Percentiles rank a stretch among this genome's conserved stretches.
Evolutionary conservation across 2,329 filamentous ascomycete species (phyloP).

Genomic region (Phyllosticta citriasiana): DNA sequence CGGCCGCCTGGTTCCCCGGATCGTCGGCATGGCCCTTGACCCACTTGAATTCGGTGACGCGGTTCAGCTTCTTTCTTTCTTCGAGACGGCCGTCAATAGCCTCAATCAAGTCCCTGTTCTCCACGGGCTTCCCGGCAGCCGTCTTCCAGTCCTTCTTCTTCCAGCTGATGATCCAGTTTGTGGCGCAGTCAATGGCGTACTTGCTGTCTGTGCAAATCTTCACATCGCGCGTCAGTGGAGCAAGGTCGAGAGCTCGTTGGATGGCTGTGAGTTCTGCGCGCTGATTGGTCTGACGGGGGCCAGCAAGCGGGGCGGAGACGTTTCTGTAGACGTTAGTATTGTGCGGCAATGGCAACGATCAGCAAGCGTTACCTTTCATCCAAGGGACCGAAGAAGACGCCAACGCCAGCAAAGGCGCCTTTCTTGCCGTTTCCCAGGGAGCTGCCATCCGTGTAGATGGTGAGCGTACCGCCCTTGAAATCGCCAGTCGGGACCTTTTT

Average conservation of each 20-base stretch:
- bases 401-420: conserved; percentile 49
- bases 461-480: conserved; percentile 39
- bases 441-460: conserved; percentile 56
- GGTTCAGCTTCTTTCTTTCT: conserved; percentile 49
- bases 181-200: conserved; percentile 85
- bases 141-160: conserved; percentile 67
- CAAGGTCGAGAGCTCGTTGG: conserved; percentile 68
- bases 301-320: conserved; percentile 65
- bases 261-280: conserved; percentile 91
- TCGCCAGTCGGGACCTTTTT: conserved; percentile 37
- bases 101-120: conserved; percentile 78
- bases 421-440: conserved; percentile 47
- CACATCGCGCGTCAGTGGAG: conserved; percentile 56
- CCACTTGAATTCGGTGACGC: conserved; percentile 68
- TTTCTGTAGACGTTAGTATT: conserved; percentile 38
- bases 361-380: conserved; percentile 40
- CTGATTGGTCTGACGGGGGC: conserved; percentile 75
- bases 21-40: conserved; percentile 74
- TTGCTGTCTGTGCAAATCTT: conserved; percentile 81
- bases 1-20: conserved; percentile 69
- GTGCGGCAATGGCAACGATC: not conserved
- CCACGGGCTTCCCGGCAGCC: conserved; percentile 58
- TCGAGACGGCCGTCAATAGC: conserved; percentile 62
- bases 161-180: conserved; percentile 74
- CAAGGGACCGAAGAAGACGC: conserved; percentile 53